Percentiles rank a stretch among this genome's conserved stretches.
Evolutionary conservation across 129 eudicot genomes (phyloP).

Genomic region (Scalesia atractyloides): DNA sequence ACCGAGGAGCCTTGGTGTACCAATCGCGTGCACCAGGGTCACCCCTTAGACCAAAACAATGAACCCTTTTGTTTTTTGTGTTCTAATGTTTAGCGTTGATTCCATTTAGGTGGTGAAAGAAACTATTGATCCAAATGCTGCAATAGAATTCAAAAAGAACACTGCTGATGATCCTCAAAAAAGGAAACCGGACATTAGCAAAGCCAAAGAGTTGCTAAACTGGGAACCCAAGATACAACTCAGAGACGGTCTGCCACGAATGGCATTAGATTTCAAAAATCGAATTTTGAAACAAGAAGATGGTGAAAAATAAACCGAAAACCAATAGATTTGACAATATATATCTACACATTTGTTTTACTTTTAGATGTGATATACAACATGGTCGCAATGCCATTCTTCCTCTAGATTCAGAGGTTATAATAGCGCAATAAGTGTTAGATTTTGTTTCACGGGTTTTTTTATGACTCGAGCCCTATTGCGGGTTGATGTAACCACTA

Average conservation of each 20-base stretch:
- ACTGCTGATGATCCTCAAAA: conserved; percentile 91
- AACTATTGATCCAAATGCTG: conserved; percentile 66
- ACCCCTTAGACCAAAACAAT: not conserved
- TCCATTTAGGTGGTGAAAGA: conserved; percentile 69
- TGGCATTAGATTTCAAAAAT: conserved; percentile 73
- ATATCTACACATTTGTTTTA: conserved; percentile 31
- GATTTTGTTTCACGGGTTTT: not conserved
- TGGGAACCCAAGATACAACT: conserved; percentile 85
- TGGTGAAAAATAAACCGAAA: conserved; percentile 45
- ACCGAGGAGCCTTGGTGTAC: not conserved
- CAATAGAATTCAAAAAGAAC: conserved; percentile 66
- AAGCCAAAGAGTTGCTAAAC: conserved; percentile 64
- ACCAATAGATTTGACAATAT: conserved; percentile 25
- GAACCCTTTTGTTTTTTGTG: not conserved
- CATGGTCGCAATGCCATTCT: not conserved
- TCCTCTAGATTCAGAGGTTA: not conserved
- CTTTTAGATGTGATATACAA: conserved; percentile 15
- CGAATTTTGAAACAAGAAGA: conserved; percentile 78
- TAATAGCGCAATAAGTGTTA: not conserved
- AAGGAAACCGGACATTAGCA: conserved; percentile 85
- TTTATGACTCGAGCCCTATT: not conserved
- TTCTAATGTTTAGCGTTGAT: not conserved
- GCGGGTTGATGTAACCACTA: not conserved
- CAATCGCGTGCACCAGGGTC: not conserved
- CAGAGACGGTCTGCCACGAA: conserved; percentile 70